A percentile compares a stretch with the other conserved stretches of the same genome.
phyloP scores from a whole-genome alignment of 441 rosid species.

The Rhodomyrtus psidioides region DNA sequence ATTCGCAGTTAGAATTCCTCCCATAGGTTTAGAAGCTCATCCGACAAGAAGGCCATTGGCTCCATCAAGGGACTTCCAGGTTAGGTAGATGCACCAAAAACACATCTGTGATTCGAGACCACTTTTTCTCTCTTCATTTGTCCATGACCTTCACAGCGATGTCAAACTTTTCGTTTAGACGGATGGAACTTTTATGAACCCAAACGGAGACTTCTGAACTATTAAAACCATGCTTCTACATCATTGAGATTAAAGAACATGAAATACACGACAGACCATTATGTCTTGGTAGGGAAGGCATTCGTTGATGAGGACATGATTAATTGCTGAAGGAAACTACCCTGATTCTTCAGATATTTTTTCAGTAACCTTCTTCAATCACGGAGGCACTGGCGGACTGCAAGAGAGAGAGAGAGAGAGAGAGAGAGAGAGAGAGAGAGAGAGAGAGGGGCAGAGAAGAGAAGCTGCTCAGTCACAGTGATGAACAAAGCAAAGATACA shows the following conservation, averaged over 20 bases:
- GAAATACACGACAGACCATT: conserved; percentile 37
- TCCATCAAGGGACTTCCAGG: background rate
- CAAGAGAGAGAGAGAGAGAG: too few relatives aligned
- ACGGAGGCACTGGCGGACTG: conserved; percentile 90
- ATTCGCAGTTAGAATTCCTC: background rate
- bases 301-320: conserved; percentile 91
- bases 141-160: background rate
- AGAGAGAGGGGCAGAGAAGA: too few relatives aligned
- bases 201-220: too few relatives aligned
- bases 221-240: background rate
- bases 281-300: conserved; percentile 89
- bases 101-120: background rate
- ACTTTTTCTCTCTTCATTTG: background rate
- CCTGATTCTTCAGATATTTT: conserved; percentile 58
- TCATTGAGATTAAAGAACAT: background rate
- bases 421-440: conserved; percentile 18
- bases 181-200: too few relatives aligned
- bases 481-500: background rate
- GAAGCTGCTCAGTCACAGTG: background rate
- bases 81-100: background rate
- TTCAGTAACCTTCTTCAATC: conserved; percentile 58
- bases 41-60: background rate
- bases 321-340: conserved; percentile 64
- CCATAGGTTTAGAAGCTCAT: background rate
- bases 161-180: background rate